Evolutionary conservation across 345 rosid species (phyloP), one percentile per base, ranked within the genome.

Genomic region (Abelmoschus esculentus): DNA sequence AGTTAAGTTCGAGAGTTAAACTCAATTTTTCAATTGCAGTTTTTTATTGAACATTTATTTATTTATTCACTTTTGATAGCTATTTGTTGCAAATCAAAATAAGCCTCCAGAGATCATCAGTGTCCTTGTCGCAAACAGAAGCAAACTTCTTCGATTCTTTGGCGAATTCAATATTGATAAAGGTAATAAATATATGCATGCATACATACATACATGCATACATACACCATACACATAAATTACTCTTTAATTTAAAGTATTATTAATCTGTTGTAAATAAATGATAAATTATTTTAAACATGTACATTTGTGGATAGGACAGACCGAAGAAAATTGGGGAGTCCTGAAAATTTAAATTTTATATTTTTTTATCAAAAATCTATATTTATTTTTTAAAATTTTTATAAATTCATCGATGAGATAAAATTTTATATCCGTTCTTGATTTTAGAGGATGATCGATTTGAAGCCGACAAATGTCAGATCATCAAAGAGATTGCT

Each of bases 51-150:
- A 38, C 42, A 38, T 38, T 36, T 55, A 8, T 54, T 57, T 42
- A 38, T 1, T 5, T 13, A 15, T 11, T n/a, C 7, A 55, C 29
- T 5, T 54, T 54, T 32, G 15, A 22, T 55, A 85, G 89, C 74
- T 85, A 5, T 85, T 83, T 69, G 85, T 77, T 50, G 89, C 89
- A 17, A 85, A 83, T 72, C 83, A 85, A 61, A 75, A 85, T 31
- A 85, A 83, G 64, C 89, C 89, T 64, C 74, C 75, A 2, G 86
- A 78, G 53, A 76, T 85, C 36, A 55, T 74, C 17, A 49, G 73
- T 64, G 66, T 83, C 60, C 84, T 85, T 7, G 72, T 81, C 4
- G 50, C 89, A 15, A 85, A 85, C 42, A 76, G 75, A 52, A 81
- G 74, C 85, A 85, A 85, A 71, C 82, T 85, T 71, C 84, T 85